These are phyloP conservation scores for Colletotrichum australisinense DNA, from an alignment of 2,329 filamentous ascomycete genomes.

Conservation along the genomic window DNA sequence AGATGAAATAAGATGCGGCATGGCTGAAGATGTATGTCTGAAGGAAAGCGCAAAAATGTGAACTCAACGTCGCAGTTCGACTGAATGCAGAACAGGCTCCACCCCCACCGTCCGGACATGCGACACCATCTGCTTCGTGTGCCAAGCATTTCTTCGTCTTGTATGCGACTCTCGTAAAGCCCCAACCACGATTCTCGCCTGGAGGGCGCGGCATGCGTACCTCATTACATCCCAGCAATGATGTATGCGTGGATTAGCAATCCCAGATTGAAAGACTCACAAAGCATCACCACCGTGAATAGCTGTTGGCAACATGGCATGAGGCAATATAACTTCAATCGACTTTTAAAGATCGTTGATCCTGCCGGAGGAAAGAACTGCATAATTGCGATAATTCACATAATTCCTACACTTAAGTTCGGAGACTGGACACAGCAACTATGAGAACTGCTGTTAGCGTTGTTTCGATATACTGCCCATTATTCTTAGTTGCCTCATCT, in stretches of 20 bases:
- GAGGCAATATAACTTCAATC: too few relatives aligned
- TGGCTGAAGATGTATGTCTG: background rate
- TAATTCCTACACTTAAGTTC: too few relatives aligned
- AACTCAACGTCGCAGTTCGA: background rate
- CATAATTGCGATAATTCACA: too few relatives aligned
- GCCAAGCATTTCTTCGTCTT: background rate
- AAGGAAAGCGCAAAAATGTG: background rate
- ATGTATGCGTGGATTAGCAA: background rate
- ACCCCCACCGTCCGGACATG: background rate
- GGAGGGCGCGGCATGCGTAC: background rate
- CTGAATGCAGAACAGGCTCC: background rate
- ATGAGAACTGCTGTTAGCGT: too few relatives aligned
- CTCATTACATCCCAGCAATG: background rate
- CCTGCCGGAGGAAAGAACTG: too few relatives aligned
- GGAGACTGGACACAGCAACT: too few relatives aligned
- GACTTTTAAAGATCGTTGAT: too few relatives aligned
- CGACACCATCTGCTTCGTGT: background rate
- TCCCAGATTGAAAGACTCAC: background rate
- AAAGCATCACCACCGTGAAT: background rate
- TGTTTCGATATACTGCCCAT: too few relatives aligned
- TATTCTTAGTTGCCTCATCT: too few relatives aligned
- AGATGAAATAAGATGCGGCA: background rate
- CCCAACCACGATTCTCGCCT: too few relatives aligned
- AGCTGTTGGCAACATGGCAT: background rate
- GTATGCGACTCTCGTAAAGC: background rate